phyloP scores from a whole-genome alignment of 257 asterid genomes.

The Gardenia jasminoides region DNA sequence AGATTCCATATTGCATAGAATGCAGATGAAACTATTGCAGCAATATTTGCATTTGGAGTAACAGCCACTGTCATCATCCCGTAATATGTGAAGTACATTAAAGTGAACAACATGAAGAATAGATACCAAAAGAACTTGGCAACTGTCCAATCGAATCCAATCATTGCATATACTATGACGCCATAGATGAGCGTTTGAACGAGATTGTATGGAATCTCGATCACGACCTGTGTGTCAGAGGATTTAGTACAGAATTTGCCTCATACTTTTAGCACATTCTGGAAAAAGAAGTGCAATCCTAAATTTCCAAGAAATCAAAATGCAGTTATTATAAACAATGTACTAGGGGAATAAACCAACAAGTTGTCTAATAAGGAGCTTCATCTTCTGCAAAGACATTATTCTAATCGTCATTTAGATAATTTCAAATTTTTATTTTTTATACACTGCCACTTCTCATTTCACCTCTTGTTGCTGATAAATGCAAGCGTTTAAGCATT shows the following conservation, averaged over 20 bases:
- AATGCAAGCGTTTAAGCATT: constrained; percentile 2
- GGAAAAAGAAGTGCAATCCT: neutral
- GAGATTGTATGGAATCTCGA: constrained; percentile 73
- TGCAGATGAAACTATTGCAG: constrained; percentile 73
- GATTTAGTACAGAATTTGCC: neutral
- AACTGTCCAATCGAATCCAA: constrained; percentile 66
- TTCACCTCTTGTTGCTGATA: neutral
- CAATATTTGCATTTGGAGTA: constrained; percentile 73
- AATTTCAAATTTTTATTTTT: neutral
- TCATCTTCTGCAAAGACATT: neutral
- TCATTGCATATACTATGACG: constrained; percentile 74
- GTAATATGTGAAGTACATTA: constrained; percentile 77
- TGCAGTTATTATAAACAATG: neutral
- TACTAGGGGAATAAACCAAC: neutral
- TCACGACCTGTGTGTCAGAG: constrained; percentile 52
- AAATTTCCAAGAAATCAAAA: neutral
- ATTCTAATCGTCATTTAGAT: neutral
- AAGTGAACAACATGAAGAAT: constrained; percentile 70
- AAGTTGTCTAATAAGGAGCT: neutral
- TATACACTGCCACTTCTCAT: neutral
- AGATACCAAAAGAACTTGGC: constrained; percentile 76
- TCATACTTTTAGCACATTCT: neutral
- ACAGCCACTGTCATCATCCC: constrained; percentile 88
- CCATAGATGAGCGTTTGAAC: constrained; percentile 71
- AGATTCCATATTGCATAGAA: constrained; percentile 86